These are phyloP conservation scores for Geranomyces michiganensis DNA, from an alignment of 192 early-diverging fungal genomes.

Conservation along the genomic window DNA sequence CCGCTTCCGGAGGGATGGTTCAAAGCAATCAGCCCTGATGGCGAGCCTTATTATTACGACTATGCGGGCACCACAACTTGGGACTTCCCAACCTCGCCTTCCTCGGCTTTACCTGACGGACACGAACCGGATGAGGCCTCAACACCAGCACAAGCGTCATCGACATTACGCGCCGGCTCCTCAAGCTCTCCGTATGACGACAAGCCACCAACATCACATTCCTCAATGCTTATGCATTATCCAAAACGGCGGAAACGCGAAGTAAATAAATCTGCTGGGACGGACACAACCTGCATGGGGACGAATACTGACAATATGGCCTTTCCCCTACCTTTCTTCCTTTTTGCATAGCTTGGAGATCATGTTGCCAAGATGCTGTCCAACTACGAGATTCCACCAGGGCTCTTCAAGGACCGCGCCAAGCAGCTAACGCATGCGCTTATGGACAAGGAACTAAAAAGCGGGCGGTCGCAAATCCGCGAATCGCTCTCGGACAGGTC, in stretches of 20 bases:
- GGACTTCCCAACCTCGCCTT: not conserved
- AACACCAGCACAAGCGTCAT: not conserved
- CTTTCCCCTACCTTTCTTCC: not conserved
- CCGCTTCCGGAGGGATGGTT: conserved; percentile 42
- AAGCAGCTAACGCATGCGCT: conserved; percentile 44
- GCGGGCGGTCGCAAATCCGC: not conserved
- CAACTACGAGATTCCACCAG: conserved; percentile 40
- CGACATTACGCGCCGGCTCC: conserved; percentile 4
- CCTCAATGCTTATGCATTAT: not conserved
- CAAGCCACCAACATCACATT: conserved; percentile 8
- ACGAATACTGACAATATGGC: not conserved
- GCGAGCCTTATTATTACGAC: conserved; percentile 43
- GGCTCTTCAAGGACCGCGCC: conserved; percentile 53
- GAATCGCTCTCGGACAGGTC: conserved; percentile 30
- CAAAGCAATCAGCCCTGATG: conserved; percentile 31
- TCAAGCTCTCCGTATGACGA: conserved; percentile 20
- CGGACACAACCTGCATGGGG: no score
- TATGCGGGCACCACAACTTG: conserved; percentile 8
- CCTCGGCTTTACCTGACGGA: not conserved
- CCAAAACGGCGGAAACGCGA: conserved; percentile 21
- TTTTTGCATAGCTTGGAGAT: conserved; percentile 39
- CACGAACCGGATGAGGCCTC: not conserved
- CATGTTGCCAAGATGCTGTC: conserved; percentile 49
- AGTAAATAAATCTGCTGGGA: not conserved
- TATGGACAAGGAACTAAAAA: conserved; percentile 45